Conservation (phyloP, 768 basidiomycete species). For the Pleurotus citrinopileatus region DNA sequence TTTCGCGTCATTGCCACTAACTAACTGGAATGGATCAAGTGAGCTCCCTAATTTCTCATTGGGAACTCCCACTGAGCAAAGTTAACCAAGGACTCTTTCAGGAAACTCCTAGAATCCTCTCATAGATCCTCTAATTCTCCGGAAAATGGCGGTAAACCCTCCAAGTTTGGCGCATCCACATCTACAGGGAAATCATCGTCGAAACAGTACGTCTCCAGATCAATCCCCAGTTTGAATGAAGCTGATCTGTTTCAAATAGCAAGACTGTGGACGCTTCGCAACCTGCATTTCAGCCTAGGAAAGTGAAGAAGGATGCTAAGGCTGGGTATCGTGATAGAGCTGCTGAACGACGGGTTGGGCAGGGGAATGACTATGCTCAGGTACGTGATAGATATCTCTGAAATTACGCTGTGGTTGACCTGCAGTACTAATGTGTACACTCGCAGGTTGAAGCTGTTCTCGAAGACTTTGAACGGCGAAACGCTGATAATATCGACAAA, state of each 20-base stretch:
- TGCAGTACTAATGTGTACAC: neutral
- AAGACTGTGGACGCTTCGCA: slow-evolving; percentile 49
- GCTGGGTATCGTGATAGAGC: slow-evolving; percentile 70
- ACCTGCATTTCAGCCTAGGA: slow-evolving; percentile 79
- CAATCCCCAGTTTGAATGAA: neutral
- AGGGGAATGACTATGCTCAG: slow-evolving; percentile 71
- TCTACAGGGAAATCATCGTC: too few species aligned
- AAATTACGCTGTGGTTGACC: slow-evolving; percentile 4
- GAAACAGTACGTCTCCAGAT: neutral
- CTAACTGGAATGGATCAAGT: slow-evolving; percentile 6
- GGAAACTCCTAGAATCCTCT: slow-evolving; percentile 1
- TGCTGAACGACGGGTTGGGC: slow-evolving; percentile 64
- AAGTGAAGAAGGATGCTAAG: slow-evolving; percentile 53
- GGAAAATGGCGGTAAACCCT: too few species aligned
- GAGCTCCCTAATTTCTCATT: neutral
- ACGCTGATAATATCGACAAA: slow-evolving; percentile 54
- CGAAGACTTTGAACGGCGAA: slow-evolving; percentile 75
- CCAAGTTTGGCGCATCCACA: neutral
- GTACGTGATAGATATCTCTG: slow-evolving; percentile 30
- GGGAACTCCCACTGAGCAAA: neutral
- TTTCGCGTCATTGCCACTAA: too few species aligned
- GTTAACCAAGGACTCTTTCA: slow-evolving; percentile 9
- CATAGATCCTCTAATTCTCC: neutral
- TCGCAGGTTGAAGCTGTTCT: slow-evolving; percentile 73
- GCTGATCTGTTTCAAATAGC: slow-evolving; percentile 21